Conservation (phyloP, 345 rosid genomes). For the Bruguiera parviflora region DNA sequence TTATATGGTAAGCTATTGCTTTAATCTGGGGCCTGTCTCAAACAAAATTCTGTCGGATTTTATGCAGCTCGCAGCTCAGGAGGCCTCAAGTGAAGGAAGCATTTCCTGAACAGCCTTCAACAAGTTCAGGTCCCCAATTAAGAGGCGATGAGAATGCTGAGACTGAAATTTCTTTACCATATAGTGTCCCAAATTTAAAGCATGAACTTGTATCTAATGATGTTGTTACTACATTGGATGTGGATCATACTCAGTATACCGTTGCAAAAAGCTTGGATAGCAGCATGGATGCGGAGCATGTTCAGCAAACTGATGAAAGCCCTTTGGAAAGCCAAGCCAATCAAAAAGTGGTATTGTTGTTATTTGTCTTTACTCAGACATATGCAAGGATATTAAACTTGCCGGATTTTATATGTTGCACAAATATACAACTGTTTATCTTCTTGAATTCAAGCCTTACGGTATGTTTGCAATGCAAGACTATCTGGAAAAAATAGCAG, state of each 20-base stretch:
- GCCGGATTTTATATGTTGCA: background rate
- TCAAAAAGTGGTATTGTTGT: constrained; percentile 49
- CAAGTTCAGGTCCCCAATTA: constrained; percentile 31
- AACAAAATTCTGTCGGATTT: constrained; percentile 1
- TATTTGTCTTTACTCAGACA: constrained; percentile 15
- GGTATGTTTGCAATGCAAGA: background rate
- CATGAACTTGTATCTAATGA: constrained; percentile 19
- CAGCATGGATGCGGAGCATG: constrained; percentile 28
- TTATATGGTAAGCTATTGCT: too few species aligned
- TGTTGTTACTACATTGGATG: constrained; percentile 16
- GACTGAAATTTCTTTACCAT: constrained; percentile 26
- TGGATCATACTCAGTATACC: constrained; percentile 17
- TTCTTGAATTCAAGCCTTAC: too few species aligned
- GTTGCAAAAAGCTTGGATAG: constrained; percentile 25
- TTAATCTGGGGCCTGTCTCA: background rate
- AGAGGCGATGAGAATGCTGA: constrained; percentile 42
- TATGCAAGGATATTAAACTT: background rate
- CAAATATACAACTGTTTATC: too few species aligned
- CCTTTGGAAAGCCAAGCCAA: constrained; percentile 22
- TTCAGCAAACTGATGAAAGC: constrained; percentile 16
- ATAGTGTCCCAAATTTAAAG: constrained; percentile 17
- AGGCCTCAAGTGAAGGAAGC: constrained; percentile 54
- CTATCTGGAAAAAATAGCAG: background rate
- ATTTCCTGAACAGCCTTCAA: constrained; percentile 38
- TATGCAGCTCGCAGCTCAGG: constrained; percentile 41